These are phyloP conservation scores for Plasmodium berghei DNA, from an alignment of 169 alveolate genomes.

Conservation along the genomic window DNA sequence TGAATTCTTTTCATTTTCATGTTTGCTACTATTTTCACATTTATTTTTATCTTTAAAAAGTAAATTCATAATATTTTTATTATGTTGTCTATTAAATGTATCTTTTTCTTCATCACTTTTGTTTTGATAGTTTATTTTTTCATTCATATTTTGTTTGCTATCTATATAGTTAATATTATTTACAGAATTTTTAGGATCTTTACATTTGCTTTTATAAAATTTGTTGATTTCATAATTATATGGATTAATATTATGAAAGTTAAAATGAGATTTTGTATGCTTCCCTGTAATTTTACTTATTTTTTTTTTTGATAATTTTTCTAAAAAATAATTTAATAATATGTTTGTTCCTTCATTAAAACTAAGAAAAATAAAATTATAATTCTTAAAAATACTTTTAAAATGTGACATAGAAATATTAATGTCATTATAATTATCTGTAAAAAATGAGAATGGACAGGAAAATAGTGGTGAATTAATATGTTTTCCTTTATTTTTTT, in stretches of 20 bases:
- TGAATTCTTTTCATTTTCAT: background rate
- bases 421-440: conserved; percentile 45
- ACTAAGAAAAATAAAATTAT: conserved; percentile 45
- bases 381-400: conserved; percentile 43
- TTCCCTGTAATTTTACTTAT: conserved; percentile 18
- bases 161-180: background rate
- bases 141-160: background rate
- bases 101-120: conserved; percentile 55
- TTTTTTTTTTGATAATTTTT: conserved; percentile 51
- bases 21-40: background rate
- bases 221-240: conserved; percentile 9
- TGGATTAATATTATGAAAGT: conserved; percentile 28
- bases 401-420: conserved; percentile 57
- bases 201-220: conserved; percentile 8
- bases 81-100: background rate
- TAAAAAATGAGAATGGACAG: conserved; percentile 55
- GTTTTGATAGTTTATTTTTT: background rate
- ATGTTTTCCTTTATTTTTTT: no score
- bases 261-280: conserved; percentile 14
- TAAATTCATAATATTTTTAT: conserved; percentile 47
- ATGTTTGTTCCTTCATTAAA: conserved; percentile 72
- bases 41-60: conserved; percentile 56
- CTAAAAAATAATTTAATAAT: conserved; percentile 49
- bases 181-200: conserved; percentile 4
- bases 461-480: conserved; percentile 31